Conservation (phyloP, 2,329 filamentous ascomycete genomes). For the Aspergillus nomiae region DNA sequence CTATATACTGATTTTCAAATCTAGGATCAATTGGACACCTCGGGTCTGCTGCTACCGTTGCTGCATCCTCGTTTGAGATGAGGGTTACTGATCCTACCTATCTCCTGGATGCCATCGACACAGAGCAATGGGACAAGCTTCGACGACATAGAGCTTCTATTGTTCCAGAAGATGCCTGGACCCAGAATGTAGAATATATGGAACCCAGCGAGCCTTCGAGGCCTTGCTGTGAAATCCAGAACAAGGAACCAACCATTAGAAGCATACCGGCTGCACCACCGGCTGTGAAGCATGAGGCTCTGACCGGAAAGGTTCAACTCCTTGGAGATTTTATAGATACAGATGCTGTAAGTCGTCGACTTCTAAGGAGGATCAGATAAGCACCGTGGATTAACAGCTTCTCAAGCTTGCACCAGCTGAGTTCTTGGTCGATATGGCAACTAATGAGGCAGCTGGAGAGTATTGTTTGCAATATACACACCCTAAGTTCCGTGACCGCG, state of each 20-base stretch:
- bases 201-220: slow-evolving; percentile 16
- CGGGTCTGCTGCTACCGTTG: slow-evolving; percentile 50
- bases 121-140: slow-evolving; percentile 17
- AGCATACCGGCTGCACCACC: neutral
- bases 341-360: slow-evolving; percentile 29
- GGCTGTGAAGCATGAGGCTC: neutral
- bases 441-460: slow-evolving; percentile 37
- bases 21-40: slow-evolving; percentile 49
- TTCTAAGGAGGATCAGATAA: neutral
- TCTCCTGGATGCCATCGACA: slow-evolving; percentile 32
- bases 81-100: slow-evolving; percentile 41
- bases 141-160: neutral
- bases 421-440: slow-evolving; percentile 32
- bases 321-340: slow-evolving; percentile 52
- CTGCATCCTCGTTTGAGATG: slow-evolving; percentile 52
- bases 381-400: neutral
- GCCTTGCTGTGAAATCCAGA: neutral
- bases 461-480: slow-evolving; percentile 47
- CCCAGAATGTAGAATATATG: slow-evolving; percentile 4
- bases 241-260: neutral
- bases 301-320: slow-evolving; percentile 41
- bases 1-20: too few relatives aligned
- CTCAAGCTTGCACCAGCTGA: slow-evolving; percentile 45
- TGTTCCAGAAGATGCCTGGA: neutral
- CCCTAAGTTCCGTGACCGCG: slow-evolving; percentile 43